Percentiles rank a stretch among this genome's conserved stretches.
Evolutionary conservation across 2,329 filamentous ascomycete species (phyloP).

Genomic region (Colletotrichum lini): DNA sequence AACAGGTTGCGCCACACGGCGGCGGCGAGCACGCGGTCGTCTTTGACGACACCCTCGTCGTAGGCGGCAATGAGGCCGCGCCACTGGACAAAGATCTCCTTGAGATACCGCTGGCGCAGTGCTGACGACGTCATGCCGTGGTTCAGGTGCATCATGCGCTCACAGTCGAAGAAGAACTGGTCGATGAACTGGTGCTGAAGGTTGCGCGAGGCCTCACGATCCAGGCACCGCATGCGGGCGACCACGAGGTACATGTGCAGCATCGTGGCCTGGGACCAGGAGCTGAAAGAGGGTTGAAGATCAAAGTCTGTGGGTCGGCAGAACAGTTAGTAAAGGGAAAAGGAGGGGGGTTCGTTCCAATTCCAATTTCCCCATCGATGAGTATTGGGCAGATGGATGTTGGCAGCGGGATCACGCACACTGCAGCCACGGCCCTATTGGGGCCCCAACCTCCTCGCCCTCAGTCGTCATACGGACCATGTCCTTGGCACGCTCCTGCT

Average conservation of each 20-base stretch:
- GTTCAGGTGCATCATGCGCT: slow-evolving; percentile 85
- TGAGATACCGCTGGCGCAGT: slow-evolving; percentile 77
- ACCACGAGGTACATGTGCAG: slow-evolving; percentile 95
- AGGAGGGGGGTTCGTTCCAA: not conserved
- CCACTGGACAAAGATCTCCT: slow-evolving; percentile 96
- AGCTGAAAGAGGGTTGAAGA: slow-evolving; percentile 89
- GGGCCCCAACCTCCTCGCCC: slow-evolving; percentile 86
- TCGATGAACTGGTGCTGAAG: slow-evolving; percentile 95
- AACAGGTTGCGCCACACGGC: slow-evolving; percentile 96
- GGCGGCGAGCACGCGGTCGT: slow-evolving; percentile 82
- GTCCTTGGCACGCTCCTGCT: slow-evolving; percentile 75
- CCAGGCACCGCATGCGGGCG: slow-evolving; percentile 85
- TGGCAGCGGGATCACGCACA: slow-evolving; percentile 65
- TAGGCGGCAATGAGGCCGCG: slow-evolving; percentile 87
- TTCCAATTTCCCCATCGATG: too few relatives aligned
- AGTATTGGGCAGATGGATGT: not conserved
- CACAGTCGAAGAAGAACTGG: slow-evolving; percentile 93
- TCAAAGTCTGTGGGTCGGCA: slow-evolving; percentile 73
- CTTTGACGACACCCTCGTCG: slow-evolving; percentile 84
- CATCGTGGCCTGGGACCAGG: slow-evolving; percentile 96
- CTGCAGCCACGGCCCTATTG: slow-evolving; percentile 84
- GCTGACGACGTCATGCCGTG: slow-evolving; percentile 77
- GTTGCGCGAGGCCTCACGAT: slow-evolving; percentile 75
- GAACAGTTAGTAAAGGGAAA: slow-evolving; percentile 21
- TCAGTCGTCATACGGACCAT: slow-evolving; percentile 79